phyloP scores from a whole-genome alignment of 768 basidiomycete species.

The Macrolepiota fuliginosa region DNA sequence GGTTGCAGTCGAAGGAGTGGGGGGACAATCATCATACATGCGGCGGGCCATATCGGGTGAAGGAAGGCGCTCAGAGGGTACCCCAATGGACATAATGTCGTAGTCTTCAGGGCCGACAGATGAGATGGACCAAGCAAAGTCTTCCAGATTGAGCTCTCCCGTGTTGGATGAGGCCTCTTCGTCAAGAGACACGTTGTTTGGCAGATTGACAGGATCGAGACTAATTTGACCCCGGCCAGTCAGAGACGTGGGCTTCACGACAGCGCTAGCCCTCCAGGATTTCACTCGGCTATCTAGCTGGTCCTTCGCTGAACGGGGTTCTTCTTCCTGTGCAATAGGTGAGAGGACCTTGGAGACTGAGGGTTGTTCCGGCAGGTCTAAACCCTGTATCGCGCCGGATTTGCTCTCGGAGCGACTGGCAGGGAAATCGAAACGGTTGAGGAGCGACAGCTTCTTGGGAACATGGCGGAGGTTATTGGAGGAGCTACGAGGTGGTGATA shows the following conservation, averaged over 20 bases:
- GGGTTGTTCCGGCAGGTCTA: constrained; percentile 5
- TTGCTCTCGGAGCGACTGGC: constrained; percentile 30
- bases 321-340: constrained; percentile 62
- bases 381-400: constrained; percentile 23
- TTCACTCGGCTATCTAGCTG: constrained; percentile 57
- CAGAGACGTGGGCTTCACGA: constrained; percentile 45
- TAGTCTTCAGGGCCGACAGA: constrained; percentile 62
- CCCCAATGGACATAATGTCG: constrained; percentile 31
- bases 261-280: constrained; percentile 64
- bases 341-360: constrained; percentile 40
- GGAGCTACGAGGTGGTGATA: constrained; percentile 26
- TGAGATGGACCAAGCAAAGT: constrained; percentile 69
- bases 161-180: constrained; percentile 20
- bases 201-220: constrained; percentile 50
- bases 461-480: constrained; percentile 43
- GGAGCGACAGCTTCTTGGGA: constrained; percentile 66
- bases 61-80: constrained; percentile 35
- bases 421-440: constrained; percentile 56
- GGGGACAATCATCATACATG: constrained; percentile 51
- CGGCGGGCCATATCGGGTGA: constrained; percentile 61
- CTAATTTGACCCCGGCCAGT: constrained; percentile 47
- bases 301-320: constrained; percentile 48
- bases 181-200: constrained; percentile 35
- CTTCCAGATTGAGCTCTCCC: constrained; percentile 52
- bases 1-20: constrained; percentile 49